Percentiles rank a stretch among this genome's conserved stretches.
Evolutionary conservation across 805 yeast species (phyloP).

Genomic region (Novakomyces olei): DNA sequence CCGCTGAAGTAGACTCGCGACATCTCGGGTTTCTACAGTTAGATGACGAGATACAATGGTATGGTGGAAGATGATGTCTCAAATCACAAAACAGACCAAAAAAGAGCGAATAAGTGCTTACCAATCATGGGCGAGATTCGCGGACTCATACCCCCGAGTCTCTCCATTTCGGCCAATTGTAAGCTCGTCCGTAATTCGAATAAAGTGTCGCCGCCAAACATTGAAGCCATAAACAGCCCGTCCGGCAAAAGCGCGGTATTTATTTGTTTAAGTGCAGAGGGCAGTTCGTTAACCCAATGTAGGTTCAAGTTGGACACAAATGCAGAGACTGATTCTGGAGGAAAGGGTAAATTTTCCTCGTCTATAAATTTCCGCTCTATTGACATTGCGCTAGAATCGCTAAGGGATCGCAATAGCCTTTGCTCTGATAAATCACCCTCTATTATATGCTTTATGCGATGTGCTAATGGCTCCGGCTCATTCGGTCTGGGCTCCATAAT

Average conservation of each 20-base stretch:
- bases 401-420: conserved; percentile 31
- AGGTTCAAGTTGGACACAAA: conserved; percentile 49
- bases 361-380: conserved; percentile 36
- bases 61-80: background rate
- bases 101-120: too few species aligned
- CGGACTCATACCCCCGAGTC: conserved; percentile 60
- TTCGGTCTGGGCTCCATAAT: conserved; percentile 22
- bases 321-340: conserved; percentile 32
- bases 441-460: conserved; percentile 29
- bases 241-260: conserved; percentile 47
- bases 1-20: conserved; percentile 46
- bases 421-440: conserved; percentile 45
- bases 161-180: conserved; percentile 63
- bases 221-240: conserved; percentile 59
- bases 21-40: too few species aligned
- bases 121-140: conserved; percentile 55
- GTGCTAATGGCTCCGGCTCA: conserved; percentile 27
- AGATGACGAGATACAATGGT: background rate
- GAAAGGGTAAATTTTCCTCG: conserved; percentile 28
- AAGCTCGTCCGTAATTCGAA: conserved; percentile 59
- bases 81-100: background rate
- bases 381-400: conserved; percentile 26
- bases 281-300: conserved; percentile 80
- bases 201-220: conserved; percentile 70
- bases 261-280: conserved; percentile 34